Base-by-base conservation (phyloP, 2,329 filamentous ascomycete species). In the Claviceps fusiformis region DNA sequence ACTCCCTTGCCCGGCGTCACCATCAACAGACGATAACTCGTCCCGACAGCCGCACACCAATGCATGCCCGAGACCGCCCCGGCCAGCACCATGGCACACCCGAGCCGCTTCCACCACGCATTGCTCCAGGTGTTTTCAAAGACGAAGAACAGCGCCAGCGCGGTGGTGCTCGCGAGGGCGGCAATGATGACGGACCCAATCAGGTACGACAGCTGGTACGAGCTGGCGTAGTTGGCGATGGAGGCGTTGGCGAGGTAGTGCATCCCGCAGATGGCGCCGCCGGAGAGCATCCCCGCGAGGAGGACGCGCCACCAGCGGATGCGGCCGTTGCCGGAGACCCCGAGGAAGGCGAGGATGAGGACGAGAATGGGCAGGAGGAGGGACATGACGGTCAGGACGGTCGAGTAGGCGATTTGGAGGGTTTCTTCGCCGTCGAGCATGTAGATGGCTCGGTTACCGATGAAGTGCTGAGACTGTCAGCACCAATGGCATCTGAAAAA, bases 41-140 rank as follows among this genome's bases (percentile, higher is more conserved):
- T 92, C 9, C 86, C 86, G 11, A 80, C 76, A 3, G 84, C 78
- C 27, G 86, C 88, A 54, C 85, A 85, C 85, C 87, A 93, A 69
- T 93, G 88, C 88, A 93, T 92, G 1, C 86, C 86, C 4, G 84
- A 89, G 1, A 92, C 86, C 41, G 85, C 87, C n/a, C 79, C 74
- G 10, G 87, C 85, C 45, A 95, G 75, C 27, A 89, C 68, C 52
- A 81, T 71, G 17, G 85, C 85, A 59, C 83, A 87, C 1, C 82
- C 61, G 7, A 78, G 68, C 56, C 88, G 76, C 65, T 87, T 88
- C 84, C 84, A 89, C 80, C 85, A 88, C 15, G 79, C 80, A 62
- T 83, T 84, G 50, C 85, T 87, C 87, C 89, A 95, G 6, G 80
- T 77, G 17, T 84, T 80, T 59, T 84, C 80, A 67, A 86, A 82